phyloP scores from a whole-genome alignment of 306 rosid species.

The Cicer judaicum region DNA sequence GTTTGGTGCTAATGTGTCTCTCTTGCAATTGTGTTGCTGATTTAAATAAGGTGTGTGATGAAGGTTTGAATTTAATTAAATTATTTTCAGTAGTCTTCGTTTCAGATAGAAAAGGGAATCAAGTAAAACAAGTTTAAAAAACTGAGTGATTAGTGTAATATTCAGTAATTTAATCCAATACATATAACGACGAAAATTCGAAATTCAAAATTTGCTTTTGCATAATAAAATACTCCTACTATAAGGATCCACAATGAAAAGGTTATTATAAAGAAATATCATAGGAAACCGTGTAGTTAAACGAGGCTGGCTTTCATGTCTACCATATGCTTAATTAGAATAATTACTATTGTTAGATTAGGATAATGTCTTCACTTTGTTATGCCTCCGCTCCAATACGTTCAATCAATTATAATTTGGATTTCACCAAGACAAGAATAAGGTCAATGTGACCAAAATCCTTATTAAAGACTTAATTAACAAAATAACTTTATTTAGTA shows the following conservation, averaged over 20 bases:
- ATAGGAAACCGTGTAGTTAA: slow-evolving; percentile 45
- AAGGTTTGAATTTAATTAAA: slow-evolving; percentile 9
- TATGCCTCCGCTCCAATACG: slow-evolving; percentile 45
- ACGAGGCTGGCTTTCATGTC: neutral
- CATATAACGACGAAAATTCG: neutral
- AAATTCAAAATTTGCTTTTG: slow-evolving; percentile 12
- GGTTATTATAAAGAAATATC: slow-evolving; percentile 31
- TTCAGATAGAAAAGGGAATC: neutral
- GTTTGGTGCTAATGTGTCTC: slow-evolving; percentile 5
- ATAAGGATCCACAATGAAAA: slow-evolving; percentile 28
- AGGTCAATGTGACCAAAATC: too few relatives aligned
- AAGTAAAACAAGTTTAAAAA: neutral
- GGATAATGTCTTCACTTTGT: slow-evolving; percentile 40
- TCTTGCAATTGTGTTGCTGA: neutral
- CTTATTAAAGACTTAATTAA: too few relatives aligned
- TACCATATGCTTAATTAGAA: slow-evolving; percentile 27
- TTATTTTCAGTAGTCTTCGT: neutral
- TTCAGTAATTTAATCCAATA: neutral
- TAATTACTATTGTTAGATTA: slow-evolving; percentile 33
- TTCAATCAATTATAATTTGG: neutral
- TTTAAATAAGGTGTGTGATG: slow-evolving; percentile 4
- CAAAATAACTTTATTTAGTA: too few relatives aligned
- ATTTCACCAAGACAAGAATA: too few relatives aligned
- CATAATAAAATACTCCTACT: slow-evolving; percentile 19
- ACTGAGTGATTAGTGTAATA: neutral